A percentile compares a stretch with the other conserved stretches of the same genome.
These are phyloP conservation scores for Rubia yunnanensis DNA, from an alignment of 257 asterid species.

Conservation along the genomic window DNA sequence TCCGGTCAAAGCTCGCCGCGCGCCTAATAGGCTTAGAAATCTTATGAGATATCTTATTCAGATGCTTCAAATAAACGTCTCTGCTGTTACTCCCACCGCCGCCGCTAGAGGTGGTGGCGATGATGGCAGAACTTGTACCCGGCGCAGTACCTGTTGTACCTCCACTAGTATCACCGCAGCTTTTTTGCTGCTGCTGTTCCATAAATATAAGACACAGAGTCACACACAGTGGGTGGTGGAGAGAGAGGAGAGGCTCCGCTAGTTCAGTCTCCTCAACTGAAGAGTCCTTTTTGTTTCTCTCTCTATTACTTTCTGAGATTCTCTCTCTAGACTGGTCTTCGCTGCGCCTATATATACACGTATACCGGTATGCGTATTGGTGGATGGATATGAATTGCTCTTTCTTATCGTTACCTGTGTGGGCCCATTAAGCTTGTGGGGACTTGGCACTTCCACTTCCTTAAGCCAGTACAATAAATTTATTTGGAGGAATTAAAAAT, in stretches of 20 bases:
- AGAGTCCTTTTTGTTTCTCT: background rate
- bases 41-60: constrained; percentile 31
- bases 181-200: constrained; percentile 18
- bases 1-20: constrained; percentile 5
- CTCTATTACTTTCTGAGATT: constrained; percentile 3
- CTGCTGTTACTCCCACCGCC: constrained; percentile 7
- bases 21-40: constrained; percentile 29
- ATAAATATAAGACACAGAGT: constrained; percentile 10
- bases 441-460: background rate
- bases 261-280: background rate
- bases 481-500: too few species aligned
- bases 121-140: too few species aligned
- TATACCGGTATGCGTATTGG: too few species aligned
- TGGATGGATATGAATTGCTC: constrained; percentile 1
- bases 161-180: constrained; percentile 18
- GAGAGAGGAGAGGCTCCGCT: background rate
- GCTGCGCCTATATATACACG: constrained; percentile 8
- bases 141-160: background rate
- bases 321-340: background rate
- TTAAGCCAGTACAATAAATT: background rate
- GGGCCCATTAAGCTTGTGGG: background rate
- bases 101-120: constrained; percentile 1
- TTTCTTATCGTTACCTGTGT: constrained; percentile 5
- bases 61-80: constrained; percentile 24
- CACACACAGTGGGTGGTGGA: background rate